A percentile compares a stretch with the other conserved stretches of the same genome.
These are phyloP conservation scores for Cladochytrium replicatum DNA, from an alignment of 192 early-diverging fungal species.

Conservation along the genomic window DNA sequence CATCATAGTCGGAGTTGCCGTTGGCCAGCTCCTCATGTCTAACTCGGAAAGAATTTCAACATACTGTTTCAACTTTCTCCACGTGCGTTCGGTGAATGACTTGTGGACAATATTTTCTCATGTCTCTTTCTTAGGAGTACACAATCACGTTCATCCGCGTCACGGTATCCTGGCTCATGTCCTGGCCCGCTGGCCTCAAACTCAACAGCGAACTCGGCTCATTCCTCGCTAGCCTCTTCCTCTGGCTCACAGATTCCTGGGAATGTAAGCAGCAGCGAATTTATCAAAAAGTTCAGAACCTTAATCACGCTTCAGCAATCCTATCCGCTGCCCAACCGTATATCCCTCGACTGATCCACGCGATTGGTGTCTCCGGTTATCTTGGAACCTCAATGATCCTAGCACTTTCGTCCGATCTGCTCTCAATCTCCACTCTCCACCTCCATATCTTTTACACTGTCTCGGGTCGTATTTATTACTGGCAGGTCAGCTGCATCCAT, in stretches of 20 bases:
- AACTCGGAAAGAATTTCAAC: conserved; percentile 30
- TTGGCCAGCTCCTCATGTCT: conserved; percentile 61
- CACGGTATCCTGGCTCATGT: conserved; percentile 82
- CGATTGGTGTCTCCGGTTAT: conserved; percentile 64
- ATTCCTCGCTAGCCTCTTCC: conserved; percentile 86
- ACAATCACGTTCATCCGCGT: conserved; percentile 58
- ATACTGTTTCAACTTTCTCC: neutral
- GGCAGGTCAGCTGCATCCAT: conserved; percentile 75
- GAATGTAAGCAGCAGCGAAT: conserved; percentile 35
- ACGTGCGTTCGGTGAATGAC: neutral
- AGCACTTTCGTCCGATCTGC: conserved; percentile 70
- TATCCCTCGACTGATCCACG: conserved; percentile 49
- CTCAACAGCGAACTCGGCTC: conserved; percentile 80
- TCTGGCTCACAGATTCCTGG: conserved; percentile 84
- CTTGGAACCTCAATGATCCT: conserved; percentile 81
- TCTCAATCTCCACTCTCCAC: conserved; percentile 79
- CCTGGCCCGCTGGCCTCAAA: conserved; percentile 91
- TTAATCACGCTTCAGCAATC: neutral
- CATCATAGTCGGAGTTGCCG: conserved; percentile 70
- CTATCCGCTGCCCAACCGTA: conserved; percentile 5
- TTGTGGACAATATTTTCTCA: neutral
- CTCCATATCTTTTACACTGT: conserved; percentile 94
- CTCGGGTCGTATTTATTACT: conserved; percentile 83
- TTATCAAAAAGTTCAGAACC: neutral
- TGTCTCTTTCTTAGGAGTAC: conserved; percentile 36